These are phyloP conservation scores for Zasmidium angulare DNA, from an alignment of 2,329 filamentous ascomycete species.

Conservation along the genomic window DNA sequence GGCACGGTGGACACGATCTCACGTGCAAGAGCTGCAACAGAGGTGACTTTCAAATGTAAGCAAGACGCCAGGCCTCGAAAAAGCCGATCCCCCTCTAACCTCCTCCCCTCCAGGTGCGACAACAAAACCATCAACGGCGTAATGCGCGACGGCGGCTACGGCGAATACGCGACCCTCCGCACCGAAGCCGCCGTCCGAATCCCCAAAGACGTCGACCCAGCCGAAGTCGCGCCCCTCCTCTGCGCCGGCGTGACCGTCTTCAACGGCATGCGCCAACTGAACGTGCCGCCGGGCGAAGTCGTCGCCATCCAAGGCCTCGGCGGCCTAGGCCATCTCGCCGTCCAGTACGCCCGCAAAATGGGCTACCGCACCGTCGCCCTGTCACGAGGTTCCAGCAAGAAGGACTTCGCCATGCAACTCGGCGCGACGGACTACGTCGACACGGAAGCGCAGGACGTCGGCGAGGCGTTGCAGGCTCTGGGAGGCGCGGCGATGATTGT, in stretches of 20 bases:
- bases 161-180: conserved; percentile 60
- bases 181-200: conserved; percentile 60
- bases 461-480: conserved; percentile 53
- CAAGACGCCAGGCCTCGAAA: too few species aligned
- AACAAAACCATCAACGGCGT: conserved; percentile 65
- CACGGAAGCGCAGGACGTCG: conserved; percentile 52
- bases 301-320: conserved; percentile 56
- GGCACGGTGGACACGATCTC: conserved; percentile 67
- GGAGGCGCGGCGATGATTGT: conserved; percentile 64
- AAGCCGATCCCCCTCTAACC: too few species aligned
- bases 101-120: too few species aligned
- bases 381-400: conserved; percentile 52
- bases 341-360: conserved; percentile 55
- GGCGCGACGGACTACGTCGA: conserved; percentile 60
- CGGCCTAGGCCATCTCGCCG: conserved; percentile 49
- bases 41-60: conserved; percentile 68
- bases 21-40: conserved; percentile 64
- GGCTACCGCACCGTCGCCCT: conserved; percentile 55
- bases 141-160: conserved; percentile 63
- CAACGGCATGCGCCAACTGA: conserved; percentile 52
- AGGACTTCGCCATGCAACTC: conserved; percentile 53
- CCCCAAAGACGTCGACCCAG: conserved; percentile 48
- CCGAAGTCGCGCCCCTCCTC: conserved; percentile 48
- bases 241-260: conserved; percentile 55
- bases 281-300: conserved; percentile 41